Conservation (phyloP, 108 stramenopile genomes). For the Cyclotella atomus region DNA sequence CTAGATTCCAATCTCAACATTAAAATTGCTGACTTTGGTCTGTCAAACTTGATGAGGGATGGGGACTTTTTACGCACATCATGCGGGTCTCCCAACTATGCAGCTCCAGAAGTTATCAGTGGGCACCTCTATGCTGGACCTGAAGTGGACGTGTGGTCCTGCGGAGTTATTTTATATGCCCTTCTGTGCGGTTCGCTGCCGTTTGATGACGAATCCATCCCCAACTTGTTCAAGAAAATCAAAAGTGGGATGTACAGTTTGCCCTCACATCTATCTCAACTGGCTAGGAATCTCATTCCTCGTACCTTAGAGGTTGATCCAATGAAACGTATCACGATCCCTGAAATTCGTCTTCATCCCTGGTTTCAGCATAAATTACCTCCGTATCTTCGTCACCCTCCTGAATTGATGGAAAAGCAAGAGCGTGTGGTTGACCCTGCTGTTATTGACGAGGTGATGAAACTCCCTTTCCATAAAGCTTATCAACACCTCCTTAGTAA, state of each 20-base stretch:
- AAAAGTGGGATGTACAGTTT: conserved; percentile 98
- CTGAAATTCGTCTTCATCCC: conserved; percentile 96
- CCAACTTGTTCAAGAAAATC: conserved; percentile 99
- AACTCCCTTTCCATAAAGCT: conserved; percentile 88
- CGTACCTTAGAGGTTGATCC: conserved; percentile 99
- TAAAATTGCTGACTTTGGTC: conserved; percentile 99
- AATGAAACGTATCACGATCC: conserved; percentile 98
- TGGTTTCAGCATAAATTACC: conserved; percentile 99
- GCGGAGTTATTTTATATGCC: conserved; percentile 99
- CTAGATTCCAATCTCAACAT: conserved; percentile 94
- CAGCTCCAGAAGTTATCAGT: conserved; percentile 98
- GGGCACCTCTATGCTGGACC: conserved; percentile 98
- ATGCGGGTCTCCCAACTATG: conserved; percentile 99
- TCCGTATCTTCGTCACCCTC: conserved; percentile 93
- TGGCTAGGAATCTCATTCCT: conserved; percentile 96
- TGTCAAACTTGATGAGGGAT: conserved; percentile 97
- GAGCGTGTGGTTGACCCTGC: conserved; percentile 90
- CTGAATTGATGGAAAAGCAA: conserved; percentile 95
- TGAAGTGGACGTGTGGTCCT: conserved; percentile 99
- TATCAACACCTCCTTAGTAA: conserved; percentile 51
- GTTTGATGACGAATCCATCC: conserved; percentile 99
- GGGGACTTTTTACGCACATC: conserved; percentile 98
- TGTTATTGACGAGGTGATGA: conserved; percentile 91
- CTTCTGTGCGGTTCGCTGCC: conserved; percentile 97
- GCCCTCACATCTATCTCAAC: conserved; percentile 93